Base-by-base conservation (phyloP, 2,329 filamentous ascomycete genomes). In the Exutisphaerella laricina region DNA sequence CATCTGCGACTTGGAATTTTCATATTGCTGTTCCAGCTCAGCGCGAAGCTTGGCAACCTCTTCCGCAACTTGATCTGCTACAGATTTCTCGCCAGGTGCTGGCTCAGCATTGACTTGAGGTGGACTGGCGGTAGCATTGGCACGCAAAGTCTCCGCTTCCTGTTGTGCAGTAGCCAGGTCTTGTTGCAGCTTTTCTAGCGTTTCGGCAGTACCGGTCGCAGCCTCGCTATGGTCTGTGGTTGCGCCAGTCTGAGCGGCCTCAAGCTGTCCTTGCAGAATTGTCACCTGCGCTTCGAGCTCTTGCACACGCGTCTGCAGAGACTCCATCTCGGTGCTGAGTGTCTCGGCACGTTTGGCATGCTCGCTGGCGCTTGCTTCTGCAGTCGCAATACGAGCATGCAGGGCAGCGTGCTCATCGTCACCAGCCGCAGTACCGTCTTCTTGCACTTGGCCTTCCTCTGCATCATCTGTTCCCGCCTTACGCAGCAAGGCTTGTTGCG, bases 241-340 rank as follows among this genome's bases (percentile, higher is more conserved):
- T 10, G 28, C 14, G 17, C 16, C 33, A 13, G 34, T 31, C 16
- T 41, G 42, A 13, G 54, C 49, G 14, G 63, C 57, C 42, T 67
- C 64, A n/a, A 71, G 57, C 42, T 72, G 64, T 37, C 51, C 47
- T 54, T 66, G 52, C 17, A 57, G 33, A 12, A 58, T 61, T 63
- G 43, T 64, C 20, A 71, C 75, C 62, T 82, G 83, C 10, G 71
- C 68, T 58, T 88, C 82, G 34, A 77, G 75, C 53, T 84, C 80
- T 3, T 74, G 70, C 6, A 83, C 78, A 58, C 74, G 78, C 20
- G 77, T 70, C 59, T 84, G 77, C 1, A 80, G 73, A 14, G 67
- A 67, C 18, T 78, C 69, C 13, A 66, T 56, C 43, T 71, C 57
- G 4, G 56, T 53, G 42, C 62, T 56, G 20, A 71, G 53, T 35